Evolutionary conservation across 129 eudicot species (phyloP).

Genomic region (Helichrysum umbraculigerum): DNA sequence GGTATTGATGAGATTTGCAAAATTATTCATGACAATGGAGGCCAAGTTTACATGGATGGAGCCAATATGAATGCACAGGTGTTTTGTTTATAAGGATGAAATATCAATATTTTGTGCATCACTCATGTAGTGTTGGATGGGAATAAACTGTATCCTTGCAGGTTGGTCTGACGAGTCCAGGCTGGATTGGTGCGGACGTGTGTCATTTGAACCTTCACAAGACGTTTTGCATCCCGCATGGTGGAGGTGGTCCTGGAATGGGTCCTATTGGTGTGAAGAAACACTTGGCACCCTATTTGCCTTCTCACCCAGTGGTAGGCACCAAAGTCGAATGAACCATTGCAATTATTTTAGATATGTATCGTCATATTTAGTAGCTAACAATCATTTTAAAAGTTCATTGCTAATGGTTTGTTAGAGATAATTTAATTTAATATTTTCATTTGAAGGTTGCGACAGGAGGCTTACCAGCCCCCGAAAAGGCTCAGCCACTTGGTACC

Average conservation of each 20-base stretch:
- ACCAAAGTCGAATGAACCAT: not conserved
- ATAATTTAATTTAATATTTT: conserved; percentile 1
- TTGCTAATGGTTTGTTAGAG: not conserved
- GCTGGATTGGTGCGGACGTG: conserved; percentile 94
- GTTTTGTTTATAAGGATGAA: not conserved
- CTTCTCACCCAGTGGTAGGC: conserved; percentile 98
- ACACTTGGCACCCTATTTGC: conserved; percentile 89
- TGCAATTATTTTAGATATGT: not conserved
- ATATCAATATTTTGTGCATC: not conserved
- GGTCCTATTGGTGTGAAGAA: conserved; percentile 99
- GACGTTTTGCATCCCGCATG: conserved; percentile 97
- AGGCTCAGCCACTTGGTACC: conserved; percentile 75
- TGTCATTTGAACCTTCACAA: conserved; percentile 97
- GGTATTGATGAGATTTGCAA: conserved; percentile 97
- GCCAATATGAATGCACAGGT: conserved; percentile 99
- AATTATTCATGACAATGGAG: conserved; percentile 93
- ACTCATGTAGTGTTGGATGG: not conserved
- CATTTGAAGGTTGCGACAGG: conserved; percentile 70
- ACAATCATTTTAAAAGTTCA: not conserved
- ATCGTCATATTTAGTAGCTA: not conserved
- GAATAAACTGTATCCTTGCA: conserved; percentile 31
- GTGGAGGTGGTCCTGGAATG: conserved; percentile 99
- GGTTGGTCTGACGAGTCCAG: conserved; percentile 98
- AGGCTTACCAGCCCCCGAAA: conserved; percentile 84
- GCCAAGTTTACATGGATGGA: conserved; percentile 99